phyloP scores from a whole-genome alignment of 140 eudicot species.

The Oenanthe javanica region DNA sequence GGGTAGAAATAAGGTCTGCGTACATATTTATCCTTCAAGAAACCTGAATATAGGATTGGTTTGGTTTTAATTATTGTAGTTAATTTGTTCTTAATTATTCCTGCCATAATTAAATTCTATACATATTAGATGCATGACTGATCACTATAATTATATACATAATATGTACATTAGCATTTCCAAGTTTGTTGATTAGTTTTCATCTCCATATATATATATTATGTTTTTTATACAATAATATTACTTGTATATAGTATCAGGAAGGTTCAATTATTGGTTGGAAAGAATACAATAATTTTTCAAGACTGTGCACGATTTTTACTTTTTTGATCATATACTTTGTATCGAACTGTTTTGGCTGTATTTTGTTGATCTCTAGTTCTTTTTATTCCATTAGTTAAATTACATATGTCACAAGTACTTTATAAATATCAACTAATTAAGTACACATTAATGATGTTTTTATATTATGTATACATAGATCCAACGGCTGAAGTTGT shows the following conservation, averaged over 20 bases:
- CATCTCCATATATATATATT: background rate
- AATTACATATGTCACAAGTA: background rate
- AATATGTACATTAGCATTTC: background rate
- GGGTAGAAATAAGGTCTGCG: no score
- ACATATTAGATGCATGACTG: slow-evolving; percentile 2
- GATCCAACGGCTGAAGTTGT: slow-evolving; percentile 52
- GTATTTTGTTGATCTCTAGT: background rate
- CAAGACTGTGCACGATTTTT: slow-evolving; percentile 23
- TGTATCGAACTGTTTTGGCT: slow-evolving; percentile 38
- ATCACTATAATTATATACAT: background rate
- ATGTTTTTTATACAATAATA: background rate
- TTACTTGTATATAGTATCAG: background rate
- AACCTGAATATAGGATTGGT: no score
- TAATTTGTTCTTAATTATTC: no score
- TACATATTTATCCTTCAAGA: no score
- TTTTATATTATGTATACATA: background rate
- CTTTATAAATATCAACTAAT: background rate
- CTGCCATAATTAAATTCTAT: no score
- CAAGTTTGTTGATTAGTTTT: background rate
- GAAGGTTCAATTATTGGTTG: slow-evolving; percentile 42
- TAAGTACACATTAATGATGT: background rate
- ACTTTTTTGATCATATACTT: slow-evolving; percentile 25
- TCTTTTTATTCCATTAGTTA: background rate
- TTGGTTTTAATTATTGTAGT: no score
- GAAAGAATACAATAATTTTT: slow-evolving; percentile 38